phyloP scores from a whole-genome alignment of 1,139 yeast species.

The Sugiyamaella castrensis region DNA sequence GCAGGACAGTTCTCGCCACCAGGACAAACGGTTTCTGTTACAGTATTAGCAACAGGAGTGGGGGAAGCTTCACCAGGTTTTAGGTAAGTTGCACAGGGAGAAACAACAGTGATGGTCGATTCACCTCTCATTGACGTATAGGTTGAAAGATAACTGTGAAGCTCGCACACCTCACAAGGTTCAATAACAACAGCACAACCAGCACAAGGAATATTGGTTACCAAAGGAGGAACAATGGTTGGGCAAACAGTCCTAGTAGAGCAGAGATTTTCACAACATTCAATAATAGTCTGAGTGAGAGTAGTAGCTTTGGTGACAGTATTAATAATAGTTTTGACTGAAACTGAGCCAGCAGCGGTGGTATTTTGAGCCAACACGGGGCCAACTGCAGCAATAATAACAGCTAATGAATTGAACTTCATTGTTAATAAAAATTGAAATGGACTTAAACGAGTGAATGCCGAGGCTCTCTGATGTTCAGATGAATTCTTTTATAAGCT shows the following conservation, averaged over 20 bases:
- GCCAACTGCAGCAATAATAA: conserved; percentile 3
- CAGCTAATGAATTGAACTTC: conserved; percentile 7
- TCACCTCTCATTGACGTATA: conserved; percentile 20
- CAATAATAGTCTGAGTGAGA: conserved; percentile 8
- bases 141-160: conserved; percentile 21
- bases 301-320: conserved; percentile 1
- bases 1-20: conserved; percentile 1
- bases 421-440: neutral
- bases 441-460: neutral
- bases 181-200: conserved; percentile 22
- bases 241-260: conserved; percentile 25
- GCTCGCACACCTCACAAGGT: conserved; percentile 22
- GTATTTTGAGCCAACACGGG: conserved; percentile 1
- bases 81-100: conserved; percentile 24
- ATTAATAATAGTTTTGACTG: neutral
- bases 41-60: conserved; percentile 11
- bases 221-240: conserved; percentile 26
- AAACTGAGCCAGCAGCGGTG: neutral
- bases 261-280: conserved; percentile 30
- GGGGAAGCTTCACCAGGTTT: conserved; percentile 7
- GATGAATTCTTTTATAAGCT: no score
- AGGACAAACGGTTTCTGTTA: conserved; percentile 6
- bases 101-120: conserved; percentile 21
- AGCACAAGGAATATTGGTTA: conserved; percentile 21
- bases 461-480: no score